A percentile compares a stretch with the other conserved stretches of the same genome.
These are phyloP conservation scores for Mallotus nudiflorus DNA, from an alignment of 345 rosid species.

Conservation along the genomic window DNA sequence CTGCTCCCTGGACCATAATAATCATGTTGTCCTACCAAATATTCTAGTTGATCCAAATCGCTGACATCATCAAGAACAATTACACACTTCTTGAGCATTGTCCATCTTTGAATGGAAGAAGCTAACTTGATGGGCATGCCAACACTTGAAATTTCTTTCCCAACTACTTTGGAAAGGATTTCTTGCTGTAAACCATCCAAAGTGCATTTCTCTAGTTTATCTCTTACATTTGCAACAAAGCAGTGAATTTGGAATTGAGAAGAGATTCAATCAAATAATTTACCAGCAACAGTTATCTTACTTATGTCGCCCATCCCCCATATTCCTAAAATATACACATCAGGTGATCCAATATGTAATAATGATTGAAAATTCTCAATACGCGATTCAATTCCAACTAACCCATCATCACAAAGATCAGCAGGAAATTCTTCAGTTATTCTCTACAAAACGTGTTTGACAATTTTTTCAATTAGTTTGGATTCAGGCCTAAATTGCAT, in stretches of 20 bases:
- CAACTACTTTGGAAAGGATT: neutral
- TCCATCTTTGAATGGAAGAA: neutral
- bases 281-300: neutral
- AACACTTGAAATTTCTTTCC: neutral
- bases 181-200: neutral
- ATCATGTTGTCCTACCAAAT: neutral
- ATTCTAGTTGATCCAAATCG: neutral
- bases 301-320: slow-evolving; percentile 5
- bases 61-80: neutral
- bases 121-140: neutral
- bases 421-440: neutral
- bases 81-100: neutral
- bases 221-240: neutral
- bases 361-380: neutral
- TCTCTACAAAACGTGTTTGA: neutral
- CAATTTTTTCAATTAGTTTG: neutral
- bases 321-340: neutral
- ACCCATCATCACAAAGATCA: neutral
- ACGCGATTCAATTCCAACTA: neutral
- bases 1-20: slow-evolving; percentile 3
- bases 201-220: neutral
- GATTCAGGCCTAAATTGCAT: slow-evolving; percentile 2
- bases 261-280: neutral
- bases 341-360: neutral
- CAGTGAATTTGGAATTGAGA: neutral